Conservation (phyloP, 371 early-diverging fungal species). For the Mortierella sp. region DNA sequence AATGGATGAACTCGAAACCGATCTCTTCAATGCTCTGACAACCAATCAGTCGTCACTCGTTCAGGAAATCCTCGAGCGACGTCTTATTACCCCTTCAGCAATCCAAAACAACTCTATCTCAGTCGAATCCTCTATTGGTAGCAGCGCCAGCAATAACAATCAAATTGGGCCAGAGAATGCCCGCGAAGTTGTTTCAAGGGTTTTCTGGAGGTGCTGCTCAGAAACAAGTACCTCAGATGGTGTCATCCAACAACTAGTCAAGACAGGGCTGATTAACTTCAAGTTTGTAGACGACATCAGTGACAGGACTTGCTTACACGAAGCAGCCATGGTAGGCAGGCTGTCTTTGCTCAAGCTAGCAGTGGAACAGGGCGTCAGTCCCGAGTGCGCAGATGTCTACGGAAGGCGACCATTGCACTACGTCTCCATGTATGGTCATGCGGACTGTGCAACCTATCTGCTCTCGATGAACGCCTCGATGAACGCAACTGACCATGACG, state of each 20-base stretch:
- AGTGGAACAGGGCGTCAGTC: slow-evolving; percentile 71
- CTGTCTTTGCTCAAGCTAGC: slow-evolving; percentile 69
- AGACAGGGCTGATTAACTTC: slow-evolving; percentile 72
- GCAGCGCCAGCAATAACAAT: not conserved
- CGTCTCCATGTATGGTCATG: slow-evolving; percentile 90
- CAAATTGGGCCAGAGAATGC: slow-evolving; percentile 44
- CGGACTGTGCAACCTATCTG: slow-evolving; percentile 77
- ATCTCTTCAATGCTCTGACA: slow-evolving; percentile 57
- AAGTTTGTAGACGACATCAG: slow-evolving; percentile 93
- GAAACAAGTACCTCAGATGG: slow-evolving; percentile 65
- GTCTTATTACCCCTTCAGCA: slow-evolving; percentile 30
- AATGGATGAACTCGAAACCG: slow-evolving; percentile 44
- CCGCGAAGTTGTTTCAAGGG: slow-evolving; percentile 73
- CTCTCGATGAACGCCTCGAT: slow-evolving; percentile 72
- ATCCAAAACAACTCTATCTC: slow-evolving; percentile 26
- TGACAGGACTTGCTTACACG: slow-evolving; percentile 90
- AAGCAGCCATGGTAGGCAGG: slow-evolving; percentile 86
- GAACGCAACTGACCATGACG: slow-evolving; percentile 88
- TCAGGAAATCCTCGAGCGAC: slow-evolving; percentile 70
- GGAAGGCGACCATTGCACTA: slow-evolving; percentile 93
- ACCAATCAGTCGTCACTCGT: slow-evolving; percentile 64
- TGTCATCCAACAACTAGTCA: slow-evolving; percentile 75
- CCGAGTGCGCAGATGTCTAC: slow-evolving; percentile 85
- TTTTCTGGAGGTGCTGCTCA: slow-evolving; percentile 88
- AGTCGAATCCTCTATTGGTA: slow-evolving; percentile 6